Conservation (phyloP, 768 basidiomycete genomes). For the Cyclocybe cylindracea region DNA sequence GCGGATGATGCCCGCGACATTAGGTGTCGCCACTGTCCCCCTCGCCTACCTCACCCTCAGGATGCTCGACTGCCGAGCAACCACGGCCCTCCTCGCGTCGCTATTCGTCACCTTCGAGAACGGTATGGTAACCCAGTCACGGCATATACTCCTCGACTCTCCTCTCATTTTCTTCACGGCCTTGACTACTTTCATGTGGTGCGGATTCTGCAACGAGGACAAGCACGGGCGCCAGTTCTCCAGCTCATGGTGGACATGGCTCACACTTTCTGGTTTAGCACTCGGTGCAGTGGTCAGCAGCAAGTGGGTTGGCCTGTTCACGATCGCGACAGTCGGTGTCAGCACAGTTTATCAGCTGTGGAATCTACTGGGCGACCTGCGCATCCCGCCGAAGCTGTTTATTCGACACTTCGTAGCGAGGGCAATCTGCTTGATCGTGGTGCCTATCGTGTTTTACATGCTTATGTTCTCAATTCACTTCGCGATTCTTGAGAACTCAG, state of each 20-base stretch:
- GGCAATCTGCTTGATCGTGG: constrained; percentile 82
- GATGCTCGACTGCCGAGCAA: constrained; percentile 87
- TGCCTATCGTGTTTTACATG: constrained; percentile 93
- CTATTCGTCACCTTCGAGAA: constrained; percentile 97
- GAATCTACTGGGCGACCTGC: constrained; percentile 84
- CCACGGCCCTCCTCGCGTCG: constrained; percentile 88
- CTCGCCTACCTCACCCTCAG: constrained; percentile 93
- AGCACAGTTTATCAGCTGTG: constrained; percentile 87
- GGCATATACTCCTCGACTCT: constrained; percentile 96
- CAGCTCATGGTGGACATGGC: constrained; percentile 90
- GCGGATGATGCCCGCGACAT: constrained; percentile 90
- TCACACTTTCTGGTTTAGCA: constrained; percentile 80
- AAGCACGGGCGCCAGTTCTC: constrained; percentile 76
- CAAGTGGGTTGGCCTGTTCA: constrained; percentile 99
- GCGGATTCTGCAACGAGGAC: constrained; percentile 91
- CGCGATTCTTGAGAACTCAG: constrained; percentile 81
- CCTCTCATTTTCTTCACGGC: constrained; percentile 99
- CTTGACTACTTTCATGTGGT: constrained; percentile 83
- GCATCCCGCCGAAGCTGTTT: constrained; percentile 75
- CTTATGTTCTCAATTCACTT: constrained; percentile 97
- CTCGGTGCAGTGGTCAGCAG: constrained; percentile 92
- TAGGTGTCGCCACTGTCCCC: constrained; percentile 90
- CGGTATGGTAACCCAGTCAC: constrained; percentile 91
- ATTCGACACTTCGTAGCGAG: constrained; percentile 86
- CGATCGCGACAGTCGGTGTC: constrained; percentile 90